These are phyloP conservation scores for Pseudogymnoascus verrucosus DNA, from an alignment of 2,329 filamentous ascomycete species.

Conservation along the genomic window DNA sequence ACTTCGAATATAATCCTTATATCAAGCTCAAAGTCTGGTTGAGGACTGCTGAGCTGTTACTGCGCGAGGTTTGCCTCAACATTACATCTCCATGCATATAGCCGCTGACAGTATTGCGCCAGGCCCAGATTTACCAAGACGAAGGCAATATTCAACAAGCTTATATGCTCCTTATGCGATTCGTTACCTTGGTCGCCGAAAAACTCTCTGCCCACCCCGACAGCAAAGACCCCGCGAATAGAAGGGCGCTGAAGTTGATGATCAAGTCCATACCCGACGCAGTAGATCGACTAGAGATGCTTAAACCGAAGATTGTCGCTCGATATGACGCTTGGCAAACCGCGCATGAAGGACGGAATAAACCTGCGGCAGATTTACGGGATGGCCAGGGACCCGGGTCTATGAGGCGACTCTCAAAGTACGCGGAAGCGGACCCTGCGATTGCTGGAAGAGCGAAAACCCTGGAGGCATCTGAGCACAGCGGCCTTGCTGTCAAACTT, in stretches of 20 bases:
- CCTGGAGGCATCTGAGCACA: constrained; percentile 62
- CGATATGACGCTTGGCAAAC: constrained; percentile 62
- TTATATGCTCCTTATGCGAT: constrained; percentile 85
- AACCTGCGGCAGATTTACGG: neutral
- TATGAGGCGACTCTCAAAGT: constrained; percentile 23
- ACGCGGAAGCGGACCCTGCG: constrained; percentile 52
- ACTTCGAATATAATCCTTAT: constrained; percentile 71
- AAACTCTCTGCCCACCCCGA: constrained; percentile 71
- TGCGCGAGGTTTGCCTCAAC: constrained; percentile 50
- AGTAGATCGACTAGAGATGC: constrained; percentile 55
- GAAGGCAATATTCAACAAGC: constrained; percentile 84
- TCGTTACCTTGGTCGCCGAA: constrained; percentile 75
- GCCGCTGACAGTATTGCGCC: constrained; percentile 18
- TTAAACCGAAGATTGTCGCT: constrained; percentile 71
- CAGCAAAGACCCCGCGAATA: constrained; percentile 54
- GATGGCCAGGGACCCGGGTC: neutral
- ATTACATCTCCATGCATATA: neutral
- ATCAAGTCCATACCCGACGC: constrained; percentile 52
- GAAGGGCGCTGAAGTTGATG: constrained; percentile 44
- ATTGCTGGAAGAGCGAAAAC: constrained; percentile 50
- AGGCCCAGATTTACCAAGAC: constrained; percentile 78
- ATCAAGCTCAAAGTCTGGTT: constrained; percentile 77
- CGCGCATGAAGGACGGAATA: constrained; percentile 13
- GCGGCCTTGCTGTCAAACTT: constrained; percentile 67
- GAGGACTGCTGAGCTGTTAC: constrained; percentile 68